Evolutionary conservation across 495 filamentous ascomycete genomes (phyloP).

Genomic region (Xylaria sp.): DNA sequence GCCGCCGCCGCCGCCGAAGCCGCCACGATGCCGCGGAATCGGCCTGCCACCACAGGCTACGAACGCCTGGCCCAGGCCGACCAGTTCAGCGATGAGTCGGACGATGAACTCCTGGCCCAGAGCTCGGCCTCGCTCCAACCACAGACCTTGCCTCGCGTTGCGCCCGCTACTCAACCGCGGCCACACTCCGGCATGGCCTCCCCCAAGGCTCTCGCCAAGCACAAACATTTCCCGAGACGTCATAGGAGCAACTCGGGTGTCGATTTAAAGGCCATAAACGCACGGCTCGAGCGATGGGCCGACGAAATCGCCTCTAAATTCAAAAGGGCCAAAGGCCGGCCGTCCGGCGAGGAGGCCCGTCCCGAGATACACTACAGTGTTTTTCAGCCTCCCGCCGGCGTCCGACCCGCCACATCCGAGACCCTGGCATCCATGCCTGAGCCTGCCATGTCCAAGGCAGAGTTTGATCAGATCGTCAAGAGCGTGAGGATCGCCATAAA

Average conservation of each 20-base stretch:
- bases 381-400: constrained; percentile 87
- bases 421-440: constrained; percentile 62
- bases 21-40: constrained; percentile 48
- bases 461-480: constrained; percentile 90
- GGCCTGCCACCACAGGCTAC: constrained; percentile 87
- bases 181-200: constrained; percentile 66
- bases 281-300: constrained; percentile 93
- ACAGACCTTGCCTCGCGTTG: constrained; percentile 72
- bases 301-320: constrained; percentile 98
- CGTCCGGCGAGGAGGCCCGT: constrained; percentile 76
- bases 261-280: constrained; percentile 98
- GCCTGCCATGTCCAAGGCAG: constrained; percentile 71
- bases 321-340: constrained; percentile 82
- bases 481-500: constrained; percentile 89
- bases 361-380: constrained; percentile 98
- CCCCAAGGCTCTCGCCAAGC: constrained; percentile 49
- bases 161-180: constrained; percentile 66
- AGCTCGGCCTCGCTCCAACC: constrained; percentile 63
- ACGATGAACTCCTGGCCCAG: constrained; percentile 65
- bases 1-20: too few species aligned
- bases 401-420: constrained; percentile 79
- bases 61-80: constrained; percentile 91
- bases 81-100: constrained; percentile 79
- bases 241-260: constrained; percentile 87
- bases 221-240: constrained; percentile 56